Base-by-base conservation (phyloP, 192 early-diverging fungal species). In the Coemansia asiatica region DNA sequence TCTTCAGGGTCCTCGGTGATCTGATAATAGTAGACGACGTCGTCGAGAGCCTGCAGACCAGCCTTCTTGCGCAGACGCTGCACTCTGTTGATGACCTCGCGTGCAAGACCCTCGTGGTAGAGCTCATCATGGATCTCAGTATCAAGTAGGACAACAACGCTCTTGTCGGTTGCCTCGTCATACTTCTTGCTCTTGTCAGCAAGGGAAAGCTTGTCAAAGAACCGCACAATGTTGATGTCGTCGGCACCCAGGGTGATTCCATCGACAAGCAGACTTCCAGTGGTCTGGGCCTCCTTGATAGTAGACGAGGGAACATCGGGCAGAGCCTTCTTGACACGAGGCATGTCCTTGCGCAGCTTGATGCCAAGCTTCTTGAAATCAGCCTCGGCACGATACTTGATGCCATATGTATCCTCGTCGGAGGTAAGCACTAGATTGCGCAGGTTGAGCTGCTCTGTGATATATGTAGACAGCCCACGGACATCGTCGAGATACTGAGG, bases 1-100 rank as follows among this genome's bases (percentile, higher is more conserved):
- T 85, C 81, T 61, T 86, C 77, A 53, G 85, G 62, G 75, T 97
- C 94, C 60, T 86, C 81, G 4, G 76, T 85, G 58, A 96, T 84
- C 65, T 90, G 76, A 74, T 88, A 91, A 79, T 90, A 92, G 86
- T 93, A 94, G 38, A 76, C 64, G 57, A 99, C 88, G 46, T 92
- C 87, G 77, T 99, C 97, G 23, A 90, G 93, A 0, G 94, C 88
- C 68, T 88, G 85, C 66, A 98, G 83, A 19, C 86, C 87, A 7
- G 92, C 94, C 91, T 99, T 95, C 85, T 99, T 99, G 70, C 97
- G 88, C 65, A 95, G 73, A 60, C 93, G 86, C 84, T 99, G 97
- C 15, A 96, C 90, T 67, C 97, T 89, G 88, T 99, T 99, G 62
- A 98, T 89, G 57, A 99, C 73, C 84, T 99, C 97, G 51, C 97